Evolutionary conservation across 352 stramenopile species (phyloP), one percentile per base, ranked within the genome.

Genomic region (Pythium plurisporium): DNA sequence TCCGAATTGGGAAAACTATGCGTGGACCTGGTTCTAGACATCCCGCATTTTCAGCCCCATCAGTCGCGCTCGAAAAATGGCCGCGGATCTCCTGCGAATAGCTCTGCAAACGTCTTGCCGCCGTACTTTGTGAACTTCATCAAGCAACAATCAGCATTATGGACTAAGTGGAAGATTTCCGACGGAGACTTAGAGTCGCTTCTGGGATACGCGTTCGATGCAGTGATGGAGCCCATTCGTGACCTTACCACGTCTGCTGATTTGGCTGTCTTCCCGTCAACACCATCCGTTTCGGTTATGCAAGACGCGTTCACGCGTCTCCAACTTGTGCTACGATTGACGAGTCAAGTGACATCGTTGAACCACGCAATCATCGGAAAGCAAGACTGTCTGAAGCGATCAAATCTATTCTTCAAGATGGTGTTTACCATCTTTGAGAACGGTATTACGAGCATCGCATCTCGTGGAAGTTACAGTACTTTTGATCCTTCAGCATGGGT

Each of bases 101-200:
- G 51, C 22, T 88, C 82, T 8, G 76, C 63, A 19, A 91, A 89
- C 49, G 80, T 84, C 12, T 57, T 93, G 37, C 83, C 83, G 12
- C 83, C 83, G 25, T 93, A 93, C 54, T 91, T 93, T 46, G 76
- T 93, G 22, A 93, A 93, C 44, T 93, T 93, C 45, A 83, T 93
- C 40, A 93, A 91, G 40, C 83, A 91, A 49, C 83, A 91, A 60
- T 64, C 69, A 1, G 23, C 54, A 4, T 70, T 93, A 40, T 93
- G 83, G 83, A 48, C 65, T 4, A 89, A 87, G 37, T 93, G 81
- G 81, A 88, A 80, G 48, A 78, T 93, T 55, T 70, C 71, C 12
- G 51, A 70, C 9, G n/a, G 43, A 6, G 79, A 93, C 43, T 30
- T 91, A 42, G 71, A 87, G 23, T 67, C 64, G 2, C 57, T 93